A percentile compares a stretch with the other conserved stretches of the same genome.
Conservation (phyloP, 352 stramenopile species). For the Phytophthora sojae region DNA sequence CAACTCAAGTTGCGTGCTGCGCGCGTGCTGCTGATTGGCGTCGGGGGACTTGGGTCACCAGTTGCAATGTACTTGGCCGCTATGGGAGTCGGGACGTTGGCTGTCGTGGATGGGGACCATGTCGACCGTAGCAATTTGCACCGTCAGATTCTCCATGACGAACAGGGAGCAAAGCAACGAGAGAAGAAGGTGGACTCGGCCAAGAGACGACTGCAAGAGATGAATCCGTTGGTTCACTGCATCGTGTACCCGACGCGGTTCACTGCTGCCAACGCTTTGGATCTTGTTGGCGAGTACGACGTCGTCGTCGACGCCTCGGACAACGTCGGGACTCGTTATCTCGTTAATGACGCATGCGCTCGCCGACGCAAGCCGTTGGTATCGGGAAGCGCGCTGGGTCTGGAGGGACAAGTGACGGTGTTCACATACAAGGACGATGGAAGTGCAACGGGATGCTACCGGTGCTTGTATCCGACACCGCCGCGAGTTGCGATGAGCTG, state of each 20-base stretch:
- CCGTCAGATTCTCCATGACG: constrained; percentile 95
- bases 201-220: constrained; percentile 38
- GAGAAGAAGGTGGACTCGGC: constrained; percentile 94
- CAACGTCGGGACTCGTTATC: constrained; percentile 96
- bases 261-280: constrained; percentile 77
- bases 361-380: constrained; percentile 87
- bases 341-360: constrained; percentile 96
- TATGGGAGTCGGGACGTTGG: constrained; percentile 94
- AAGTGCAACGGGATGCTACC: constrained; percentile 89
- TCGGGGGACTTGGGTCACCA: constrained; percentile 96
- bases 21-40: constrained; percentile 92
- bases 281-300: constrained; percentile 83
- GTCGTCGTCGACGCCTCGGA: constrained; percentile 97
- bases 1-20: constrained; percentile 86
- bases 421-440: constrained; percentile 85
- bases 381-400: constrained; percentile 95
- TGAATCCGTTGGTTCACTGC: constrained; percentile 90
- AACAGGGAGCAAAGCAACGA: constrained; percentile 60
- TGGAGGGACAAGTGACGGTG: constrained; percentile 97
- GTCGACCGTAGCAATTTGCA: constrained; percentile 98
- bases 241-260: constrained; percentile 62
- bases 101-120: constrained; percentile 94
- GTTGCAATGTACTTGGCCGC: constrained; percentile 95
- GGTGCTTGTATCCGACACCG: constrained; percentile 96
- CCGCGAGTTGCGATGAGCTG: constrained; percentile 85